Base-by-base conservation (phyloP, 805 yeast species). In the Torulaspora maleeae region DNA sequence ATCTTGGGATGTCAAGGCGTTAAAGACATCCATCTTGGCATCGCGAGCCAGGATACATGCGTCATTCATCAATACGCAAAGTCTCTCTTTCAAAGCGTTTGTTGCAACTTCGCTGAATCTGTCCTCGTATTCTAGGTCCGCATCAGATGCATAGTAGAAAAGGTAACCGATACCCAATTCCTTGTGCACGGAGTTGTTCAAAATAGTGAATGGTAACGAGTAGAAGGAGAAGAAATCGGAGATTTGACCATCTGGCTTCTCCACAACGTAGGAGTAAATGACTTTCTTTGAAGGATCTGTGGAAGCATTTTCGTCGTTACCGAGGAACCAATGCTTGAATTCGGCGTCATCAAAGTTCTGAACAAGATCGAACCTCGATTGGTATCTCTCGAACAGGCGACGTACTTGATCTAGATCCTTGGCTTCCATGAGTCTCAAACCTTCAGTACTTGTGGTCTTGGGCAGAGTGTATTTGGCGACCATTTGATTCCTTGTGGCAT, bases 221-320 rank as follows among this genome's bases (percentile, higher is more conserved):
- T 89, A 93, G 68, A 86, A 93, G 8, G 96, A 87, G 61, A 87
- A 78, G 64, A 90, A 87, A 66, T 93, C 99, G 9, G 96, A 82
- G 51, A 93, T 79, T 43, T 73, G 72, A 4, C 85, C 84, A 1
- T 60, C 58, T 4, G 58, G 51, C 24, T 78, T 72, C 30, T 76
- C 77, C 35, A 88, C 91, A 5, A 93, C 97, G 64, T 78, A 91
- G 0, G 93, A 68, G 58, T 80, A 79, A 38, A 91, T 75, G 17
- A 86, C 90, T 40, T 76, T 72, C 10, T 57, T 48, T 2, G 53
- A 45, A 15, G 30, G 22, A 3, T 38, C 27, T 20, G 32, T 52
- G 49, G 43, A 41, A 16, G 29, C 25, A 5, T 30, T 43, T n/a
- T 71, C 69, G 7, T 70, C 71, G 36, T 74, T 69, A 11, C 86